Evolutionary conservation across 2,329 filamentous ascomycete genomes (phyloP), one percentile per base, ranked within the genome.

Genomic region (Colletotrichum chrysophilum): DNA sequence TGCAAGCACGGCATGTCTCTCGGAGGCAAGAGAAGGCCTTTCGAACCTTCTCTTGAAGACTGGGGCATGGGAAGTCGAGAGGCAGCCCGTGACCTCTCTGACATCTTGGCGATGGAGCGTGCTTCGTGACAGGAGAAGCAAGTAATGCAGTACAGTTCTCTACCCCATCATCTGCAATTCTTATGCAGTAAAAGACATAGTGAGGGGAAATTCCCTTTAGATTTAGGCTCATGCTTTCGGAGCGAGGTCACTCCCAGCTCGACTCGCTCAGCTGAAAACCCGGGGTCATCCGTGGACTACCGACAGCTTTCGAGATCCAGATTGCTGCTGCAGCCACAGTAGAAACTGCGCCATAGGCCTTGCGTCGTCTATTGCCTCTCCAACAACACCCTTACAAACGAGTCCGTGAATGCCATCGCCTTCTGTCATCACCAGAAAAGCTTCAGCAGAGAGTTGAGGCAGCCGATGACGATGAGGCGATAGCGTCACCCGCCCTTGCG

Each of bases 261-360:
- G 43, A 67, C n/a, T 64, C 4, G 18, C 28, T 62, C 67, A 38
- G 28, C 72, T 67, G 62, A 43, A 48, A 75, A 43, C 61, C 68
- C 43, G 62, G 72, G 67, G 61, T 71, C 34, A 71, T 71, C 72
- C 72, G 72, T 67, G 55, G 28, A 71, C 30, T 36, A 21, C 32
- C 61, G 32, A 26, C 61, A 38, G 7, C 16, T 7, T 30, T 21
- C 4, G 32, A 12, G 13, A 38, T 32, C 60, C 56, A 30, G 18
- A 16, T 24, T 32, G 21, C 24, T 38, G 30, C 8, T 24, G 32
- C 21, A 16, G 58, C 26, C 26, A 30, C 16, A 34, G 10, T 26
- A 16, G 28, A 7, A 52, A 56, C 65, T 67, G 48, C 48, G 48
- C 65, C 65, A 66, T 26, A 28, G 55, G 30, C 14, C 14, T 24